A percentile compares a stretch with the other conserved stretches of the same genome.
phyloP scores from a whole-genome alignment of 179 eudicot species.

The Corrigiola litoralis region DNA sequence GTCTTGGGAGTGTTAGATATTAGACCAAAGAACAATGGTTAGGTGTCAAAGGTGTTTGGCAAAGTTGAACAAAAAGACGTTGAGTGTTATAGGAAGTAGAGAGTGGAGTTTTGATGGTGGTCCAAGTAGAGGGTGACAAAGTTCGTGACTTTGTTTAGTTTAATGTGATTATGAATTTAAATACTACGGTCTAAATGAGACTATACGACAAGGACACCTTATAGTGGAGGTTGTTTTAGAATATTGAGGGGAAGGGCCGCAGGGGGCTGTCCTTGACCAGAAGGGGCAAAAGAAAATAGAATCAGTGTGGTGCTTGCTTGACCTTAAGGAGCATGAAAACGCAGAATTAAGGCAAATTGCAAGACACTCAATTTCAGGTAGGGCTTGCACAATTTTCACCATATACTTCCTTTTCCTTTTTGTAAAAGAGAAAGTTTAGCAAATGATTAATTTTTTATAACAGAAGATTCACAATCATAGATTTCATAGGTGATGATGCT shows the following conservation, averaged over 20 bases:
- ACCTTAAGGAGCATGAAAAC: neutral
- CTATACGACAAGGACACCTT: neutral
- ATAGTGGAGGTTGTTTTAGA: neutral
- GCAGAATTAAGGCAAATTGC: neutral
- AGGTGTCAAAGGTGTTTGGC: neutral
- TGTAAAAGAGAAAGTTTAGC: no score
- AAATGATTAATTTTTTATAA: no score
- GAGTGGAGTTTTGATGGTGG: neutral
- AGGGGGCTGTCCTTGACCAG: neutral
- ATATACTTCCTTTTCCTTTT: no score
- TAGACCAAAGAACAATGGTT: neutral
- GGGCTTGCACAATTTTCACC: no score
- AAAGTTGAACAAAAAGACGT: neutral
- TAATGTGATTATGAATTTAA: neutral
- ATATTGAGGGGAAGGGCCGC: neutral
- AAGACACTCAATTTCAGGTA: no score
- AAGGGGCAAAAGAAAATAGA: neutral
- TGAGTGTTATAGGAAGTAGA: neutral
- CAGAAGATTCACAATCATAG: no score
- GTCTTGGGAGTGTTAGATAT: neutral
- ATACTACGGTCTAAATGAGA: neutral
- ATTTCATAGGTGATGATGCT: no score
- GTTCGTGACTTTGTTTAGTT: neutral
- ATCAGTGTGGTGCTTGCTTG: neutral
- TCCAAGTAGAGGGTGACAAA: neutral